Percentiles rank a stretch among this genome's conserved stretches.
Conservation (phyloP, 1,139 yeast genomes). For the Yamadazyma sp. region DNA sequence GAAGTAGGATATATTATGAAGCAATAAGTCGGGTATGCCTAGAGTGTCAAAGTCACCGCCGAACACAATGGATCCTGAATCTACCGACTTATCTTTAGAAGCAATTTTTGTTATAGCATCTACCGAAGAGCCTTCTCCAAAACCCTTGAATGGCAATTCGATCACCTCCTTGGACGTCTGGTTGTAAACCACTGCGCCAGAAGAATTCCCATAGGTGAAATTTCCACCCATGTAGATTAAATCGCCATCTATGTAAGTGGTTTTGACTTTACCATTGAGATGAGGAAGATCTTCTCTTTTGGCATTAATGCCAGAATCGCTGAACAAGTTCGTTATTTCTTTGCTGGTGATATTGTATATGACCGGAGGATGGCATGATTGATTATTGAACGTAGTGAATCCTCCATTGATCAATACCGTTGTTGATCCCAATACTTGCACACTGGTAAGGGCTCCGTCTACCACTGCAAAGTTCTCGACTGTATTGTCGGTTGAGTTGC, state of each 20-base stretch:
- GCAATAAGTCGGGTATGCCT: slow-evolving; percentile 51
- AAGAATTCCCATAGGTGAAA: slow-evolving; percentile 53
- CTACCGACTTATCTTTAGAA: slow-evolving; percentile 19
- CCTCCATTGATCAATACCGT: slow-evolving; percentile 48
- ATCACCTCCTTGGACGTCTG: slow-evolving; percentile 39
- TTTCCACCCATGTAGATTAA: slow-evolving; percentile 80
- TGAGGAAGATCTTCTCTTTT: slow-evolving; percentile 24
- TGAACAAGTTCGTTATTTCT: slow-evolving; percentile 37
- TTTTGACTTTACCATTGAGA: slow-evolving; percentile 50
- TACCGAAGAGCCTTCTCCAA: slow-evolving; percentile 58
- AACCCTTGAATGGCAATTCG: slow-evolving; percentile 74
- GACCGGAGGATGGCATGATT: slow-evolving; percentile 50
- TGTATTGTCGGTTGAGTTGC: slow-evolving; percentile 30
- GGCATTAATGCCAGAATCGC: slow-evolving; percentile 11
- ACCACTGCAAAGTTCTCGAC: slow-evolving; percentile 29
- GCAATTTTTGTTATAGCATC: slow-evolving; percentile 62
- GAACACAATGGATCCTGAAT: slow-evolving; percentile 57
- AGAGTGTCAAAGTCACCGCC: slow-evolving; percentile 75
- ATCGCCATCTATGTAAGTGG: slow-evolving; percentile 43
- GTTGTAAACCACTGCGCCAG: slow-evolving; percentile 71
- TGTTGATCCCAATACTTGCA: slow-evolving; percentile 26
- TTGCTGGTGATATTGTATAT: slow-evolving; percentile 51
- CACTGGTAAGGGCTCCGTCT: slow-evolving; percentile 35
- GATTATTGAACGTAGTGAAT: slow-evolving; percentile 33
- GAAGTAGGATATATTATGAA: slow-evolving; percentile 28